Base-by-base conservation (phyloP, 495 filamentous ascomycete genomes). In the Aspergillus sclerotiicarbonarius region DNA sequence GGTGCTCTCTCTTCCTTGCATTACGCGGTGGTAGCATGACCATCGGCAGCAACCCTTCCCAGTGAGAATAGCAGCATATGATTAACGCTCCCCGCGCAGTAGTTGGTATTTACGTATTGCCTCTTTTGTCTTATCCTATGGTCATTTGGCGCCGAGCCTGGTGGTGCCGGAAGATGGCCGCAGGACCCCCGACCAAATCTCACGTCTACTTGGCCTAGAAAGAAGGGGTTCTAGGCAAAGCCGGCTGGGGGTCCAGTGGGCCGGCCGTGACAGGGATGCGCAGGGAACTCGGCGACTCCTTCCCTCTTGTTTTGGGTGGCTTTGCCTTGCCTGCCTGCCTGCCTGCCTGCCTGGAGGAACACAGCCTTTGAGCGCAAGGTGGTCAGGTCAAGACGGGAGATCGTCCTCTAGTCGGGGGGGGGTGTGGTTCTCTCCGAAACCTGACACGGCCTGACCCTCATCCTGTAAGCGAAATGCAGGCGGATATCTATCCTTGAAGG, bases 361-460 rank as follows among this genome's bases (percentile, higher is more conserved):
- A 21, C 19, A 16, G n/a, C 32, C 51, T 43, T 20, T 21, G 51
- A 52, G 39, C 15, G 53, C 53, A 32, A 49, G 39, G 48, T 52
- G 37, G 50, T 6, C 15, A 48, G 30, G 9, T 43, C 47, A 41
- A 41, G 53, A 46, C 60, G 60, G 63, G 60, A 62, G 63, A 66
- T 66, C 60, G 47, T 50, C 58, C 39, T 54, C 58, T 66, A 66
- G 63, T 30, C 43, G 45, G 32, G 32, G 18, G 47, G 13, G 43
- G 18, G 16, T 13, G 18, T 47, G 16, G 18, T 47, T 47, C 44
- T 47, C 21, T 32, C 16, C n/a, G 47, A 41, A 6, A n/a, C 16
- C 47, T 32, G 47, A 29, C 47, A 9, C 31, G 47, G 31, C 47
- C 30, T 13, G 31, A 16, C n/a, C 5, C 15, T 16, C n/a, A 21